Conservation (phyloP, 257 asterid species). For the Prunella vulgaris region DNA sequence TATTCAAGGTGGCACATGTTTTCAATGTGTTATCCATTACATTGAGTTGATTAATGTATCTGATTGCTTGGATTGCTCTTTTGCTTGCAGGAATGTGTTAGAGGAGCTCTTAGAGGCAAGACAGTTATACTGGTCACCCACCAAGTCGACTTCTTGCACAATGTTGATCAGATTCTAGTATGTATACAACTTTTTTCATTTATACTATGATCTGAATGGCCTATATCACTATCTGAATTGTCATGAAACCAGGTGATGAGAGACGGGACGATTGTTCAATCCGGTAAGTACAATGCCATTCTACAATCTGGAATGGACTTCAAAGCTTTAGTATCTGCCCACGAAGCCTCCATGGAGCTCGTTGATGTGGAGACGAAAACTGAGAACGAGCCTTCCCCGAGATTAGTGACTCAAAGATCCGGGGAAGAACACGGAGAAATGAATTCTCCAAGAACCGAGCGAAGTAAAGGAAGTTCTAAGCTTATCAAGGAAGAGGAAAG, state of each 20-base stretch:
- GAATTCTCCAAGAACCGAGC: constrained; percentile 31
- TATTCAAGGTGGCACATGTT: constrained; percentile 59
- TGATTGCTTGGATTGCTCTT: not conserved
- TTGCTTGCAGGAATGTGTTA: constrained; percentile 68
- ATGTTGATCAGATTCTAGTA: constrained; percentile 84
- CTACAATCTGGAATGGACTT: constrained; percentile 65
- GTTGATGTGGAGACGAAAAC: constrained; percentile 69
- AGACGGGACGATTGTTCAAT: constrained; percentile 77
- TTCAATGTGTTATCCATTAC: not conserved
- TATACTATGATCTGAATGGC: not conserved
- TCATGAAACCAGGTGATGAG: constrained; percentile 71
- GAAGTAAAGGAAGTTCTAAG: constrained; percentile 49
- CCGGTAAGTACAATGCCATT: constrained; percentile 71
- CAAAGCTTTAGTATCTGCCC: constrained; percentile 75
- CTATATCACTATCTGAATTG: not conserved
- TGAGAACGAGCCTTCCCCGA: constrained; percentile 28
- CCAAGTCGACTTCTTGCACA: constrained; percentile 98
- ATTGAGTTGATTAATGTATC: not conserved
- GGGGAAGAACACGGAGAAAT: constrained; percentile 49
- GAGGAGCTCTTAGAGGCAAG: constrained; percentile 77
- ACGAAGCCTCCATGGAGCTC: constrained; percentile 88
- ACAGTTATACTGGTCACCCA: constrained; percentile 86
- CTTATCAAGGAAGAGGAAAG: constrained; percentile 90
- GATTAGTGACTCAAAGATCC: constrained; percentile 34
- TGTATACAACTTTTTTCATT: constrained; percentile 16